Conservation (phyloP, 768 basidiomycete genomes). For the Amanita rubescens region DNA sequence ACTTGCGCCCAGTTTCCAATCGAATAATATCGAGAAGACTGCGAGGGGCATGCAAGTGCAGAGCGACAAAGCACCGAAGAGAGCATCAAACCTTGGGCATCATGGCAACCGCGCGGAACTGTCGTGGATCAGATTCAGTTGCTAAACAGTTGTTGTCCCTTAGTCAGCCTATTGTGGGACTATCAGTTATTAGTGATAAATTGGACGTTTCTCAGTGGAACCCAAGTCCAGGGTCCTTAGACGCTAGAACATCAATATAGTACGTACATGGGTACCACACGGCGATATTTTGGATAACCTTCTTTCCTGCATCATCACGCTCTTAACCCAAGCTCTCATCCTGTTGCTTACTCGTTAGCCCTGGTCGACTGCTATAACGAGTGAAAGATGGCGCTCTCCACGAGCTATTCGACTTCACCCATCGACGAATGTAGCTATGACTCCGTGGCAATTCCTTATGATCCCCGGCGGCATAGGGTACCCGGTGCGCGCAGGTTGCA, state of each 20-base stretch:
- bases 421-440: background rate
- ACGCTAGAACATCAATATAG: background rate
- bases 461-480: background rate
- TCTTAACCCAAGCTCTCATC: constrained; percentile 4
- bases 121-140: constrained; percentile 3
- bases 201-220: background rate
- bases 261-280: constrained; percentile 6
- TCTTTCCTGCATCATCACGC: background rate
- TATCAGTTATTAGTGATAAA: background rate
- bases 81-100: background rate
- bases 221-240: background rate
- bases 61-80: background rate
- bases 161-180: background rate
- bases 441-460: background rate
- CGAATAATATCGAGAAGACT: too few species aligned
- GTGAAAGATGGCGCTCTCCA: background rate
- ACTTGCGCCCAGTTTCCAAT: too few species aligned
- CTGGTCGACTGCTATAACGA: background rate
- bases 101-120: constrained; percentile 3
- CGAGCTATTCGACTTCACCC: background rate
- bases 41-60: background rate
- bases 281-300: constrained; percentile 9
- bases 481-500: background rate
- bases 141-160: background rate
- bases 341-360: background rate